phyloP scores from a whole-genome alignment of 2,329 filamentous ascomycete genomes.

The Colletotrichum sidae region DNA sequence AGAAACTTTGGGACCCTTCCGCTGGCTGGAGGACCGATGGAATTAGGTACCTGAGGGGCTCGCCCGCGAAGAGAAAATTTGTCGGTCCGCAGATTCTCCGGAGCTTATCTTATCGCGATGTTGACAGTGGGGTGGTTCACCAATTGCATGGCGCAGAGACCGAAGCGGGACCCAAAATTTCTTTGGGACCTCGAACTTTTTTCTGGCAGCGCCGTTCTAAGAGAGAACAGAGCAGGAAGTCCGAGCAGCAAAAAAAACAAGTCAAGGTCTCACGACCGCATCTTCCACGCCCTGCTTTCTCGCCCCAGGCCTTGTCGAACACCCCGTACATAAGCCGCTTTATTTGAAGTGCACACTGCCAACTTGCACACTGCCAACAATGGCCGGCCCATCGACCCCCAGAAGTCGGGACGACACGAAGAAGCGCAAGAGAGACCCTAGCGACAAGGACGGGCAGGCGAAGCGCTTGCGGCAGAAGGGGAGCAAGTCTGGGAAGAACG shows the following conservation, averaged over 20 bases:
- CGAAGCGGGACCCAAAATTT: conserved; percentile 39
- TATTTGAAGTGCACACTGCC: conserved; percentile 23
- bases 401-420: conserved; percentile 52
- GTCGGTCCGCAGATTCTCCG: conserved; percentile 34
- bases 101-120: conserved; percentile 35
- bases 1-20: conserved; percentile 15
- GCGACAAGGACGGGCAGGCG: conserved; percentile 54
- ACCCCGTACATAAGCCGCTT: neutral
- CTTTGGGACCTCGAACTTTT: conserved; percentile 39
- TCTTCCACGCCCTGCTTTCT: neutral
- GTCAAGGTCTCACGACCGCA: conserved; percentile 21
- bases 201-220: conserved; percentile 28
- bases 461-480: conserved; percentile 49
- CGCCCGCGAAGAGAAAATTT: conserved; percentile 32
- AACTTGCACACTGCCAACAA: conserved; percentile 40
- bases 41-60: neutral
- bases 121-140: conserved; percentile 23
- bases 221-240: conserved; percentile 30
- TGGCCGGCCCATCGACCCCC: conserved; percentile 49
- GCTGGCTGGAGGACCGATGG: neutral
- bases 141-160: conserved; percentile 35
- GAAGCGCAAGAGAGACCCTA: conserved; percentile 61
- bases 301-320: neutral
- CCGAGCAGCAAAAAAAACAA: conserved; percentile 17
- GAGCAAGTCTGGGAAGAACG: conserved; percentile 32